Base-by-base conservation (phyloP, 2,329 filamentous ascomycete species). In the Cercospora canescens region DNA sequence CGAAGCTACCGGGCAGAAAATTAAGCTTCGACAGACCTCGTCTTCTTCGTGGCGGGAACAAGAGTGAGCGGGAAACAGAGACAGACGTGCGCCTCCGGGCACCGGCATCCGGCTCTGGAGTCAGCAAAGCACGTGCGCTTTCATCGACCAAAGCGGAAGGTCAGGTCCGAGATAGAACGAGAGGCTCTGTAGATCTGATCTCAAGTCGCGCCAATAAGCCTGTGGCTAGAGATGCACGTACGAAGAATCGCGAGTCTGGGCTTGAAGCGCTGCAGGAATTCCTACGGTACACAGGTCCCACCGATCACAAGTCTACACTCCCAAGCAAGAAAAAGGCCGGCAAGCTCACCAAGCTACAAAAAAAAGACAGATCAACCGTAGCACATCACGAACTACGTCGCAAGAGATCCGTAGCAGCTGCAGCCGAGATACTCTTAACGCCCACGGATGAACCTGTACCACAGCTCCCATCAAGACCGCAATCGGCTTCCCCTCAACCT, bases 11-110 rank as follows among this genome's bases (percentile, higher is more conserved):
- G 24, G 35, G 21, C 18, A 60, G 32, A 56, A 39, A 61, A n/a
- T 24, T 37, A 24, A 58, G 57, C 14, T 34, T 55, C 9, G 59
- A 65, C n/a, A 61, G 56, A 21, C 34, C 37, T 39, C 50, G 54
- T n/a, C 9, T 66, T 24, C 30, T 69, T 26, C 68, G 67, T 3
- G 71, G 73, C 32, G 59, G 60, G 5, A 66, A 65, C 57, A 73
- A 71, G 54, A 67, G 67, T 48, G 73, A 69, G 21, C 60, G 71
- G 24, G 72, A 73, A 60, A 65, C 66, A n/a, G 63, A 70, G 30
- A 59, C 71, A 11, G 35, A 64, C 18, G 59, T 70, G 34, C 66
- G 65, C 18, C 52, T 55, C 45, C 30, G n/a, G 30, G 32, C 30
- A 24, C 21, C 48, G 18, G 35, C 48, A 34, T 54, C 39, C 41